Conservation (phyloP, 495 filamentous ascomycete genomes). For the Aspergillus sparsus region DNA sequence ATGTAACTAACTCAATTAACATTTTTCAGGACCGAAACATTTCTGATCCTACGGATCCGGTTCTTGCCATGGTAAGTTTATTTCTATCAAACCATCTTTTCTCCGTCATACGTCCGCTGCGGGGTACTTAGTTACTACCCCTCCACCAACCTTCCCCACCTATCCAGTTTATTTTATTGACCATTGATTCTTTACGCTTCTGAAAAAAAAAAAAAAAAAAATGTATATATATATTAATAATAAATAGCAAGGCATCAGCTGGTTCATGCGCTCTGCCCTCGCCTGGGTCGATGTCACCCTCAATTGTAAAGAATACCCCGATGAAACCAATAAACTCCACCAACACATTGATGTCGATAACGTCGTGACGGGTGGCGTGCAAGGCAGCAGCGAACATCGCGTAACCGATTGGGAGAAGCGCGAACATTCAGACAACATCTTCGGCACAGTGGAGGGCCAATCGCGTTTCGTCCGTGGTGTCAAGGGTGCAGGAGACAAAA, state of each 20-base stretch:
- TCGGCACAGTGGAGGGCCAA: conserved; percentile 68
- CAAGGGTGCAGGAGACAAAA: conserved; percentile 37
- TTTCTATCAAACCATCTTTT: conserved; percentile 10
- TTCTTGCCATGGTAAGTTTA: conserved; percentile 62
- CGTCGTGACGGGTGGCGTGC: conserved; percentile 71
- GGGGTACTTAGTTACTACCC: not conserved
- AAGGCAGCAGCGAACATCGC: conserved; percentile 70
- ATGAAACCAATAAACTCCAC: conserved; percentile 41
- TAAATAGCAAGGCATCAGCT: conserved; percentile 76
- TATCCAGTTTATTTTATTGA: conserved; percentile 17
- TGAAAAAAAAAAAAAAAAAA: not conserved
- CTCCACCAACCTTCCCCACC: conserved; percentile 9
- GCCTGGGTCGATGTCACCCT: conserved; percentile 71
- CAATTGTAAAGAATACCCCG: conserved; percentile 61
- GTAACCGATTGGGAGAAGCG: conserved; percentile 68
- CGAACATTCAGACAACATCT: conserved; percentile 77
- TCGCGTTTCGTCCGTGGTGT: conserved; percentile 53
- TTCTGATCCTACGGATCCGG: conserved; percentile 68
- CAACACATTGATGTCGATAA: conserved; percentile 83
- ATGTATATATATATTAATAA: not conserved
- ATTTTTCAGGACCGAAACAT: conserved; percentile 71
- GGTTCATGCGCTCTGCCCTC: conserved; percentile 78
- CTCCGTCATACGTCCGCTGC: not conserved
- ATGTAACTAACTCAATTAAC: conserved; percentile 2
- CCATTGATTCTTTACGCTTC: not conserved